Evolutionary conservation across 805 yeast genomes (phyloP), one percentile per base, ranked within the genome.

Genomic region (Metschnikowia sp.): DNA sequence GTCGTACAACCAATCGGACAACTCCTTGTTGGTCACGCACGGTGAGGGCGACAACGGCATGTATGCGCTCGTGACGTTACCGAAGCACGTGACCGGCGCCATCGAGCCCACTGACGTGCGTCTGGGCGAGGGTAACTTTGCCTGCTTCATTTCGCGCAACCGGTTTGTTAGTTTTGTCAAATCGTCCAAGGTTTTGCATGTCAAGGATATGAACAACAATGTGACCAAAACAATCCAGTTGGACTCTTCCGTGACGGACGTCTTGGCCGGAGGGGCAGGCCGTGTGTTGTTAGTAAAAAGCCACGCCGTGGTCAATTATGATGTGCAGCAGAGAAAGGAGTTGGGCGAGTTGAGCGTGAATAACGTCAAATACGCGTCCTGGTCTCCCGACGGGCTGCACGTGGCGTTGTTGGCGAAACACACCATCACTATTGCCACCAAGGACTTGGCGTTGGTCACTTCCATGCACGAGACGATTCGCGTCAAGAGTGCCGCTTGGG

Each of bases 401-500:
- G 77, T 90, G 53, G 99, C 99, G 2, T 74, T 94, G 46, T 76
- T 90, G 65, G 82, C 96, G 19, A 94, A 92, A 66, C 99, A 94
- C 69, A 86, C 94, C 18, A 87, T 94, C 59, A 86, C 96, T 11
- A 83, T 94, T 59, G 96, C 91, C 29, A 83, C 82, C 59, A 85
- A 83, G 65, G 84, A 81, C 54, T 77, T 92, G 58, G 90, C 88
- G 63, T 70, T 82, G 48, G 75, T 90, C 36, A 83, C 92, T 45
- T 82, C 96, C 2, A 78, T 90, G 81, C 97, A 90, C 65, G 99
- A 94, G 74, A 92, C 98, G 3, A 94, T 94, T 57, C 78, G 99
- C 66, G 89, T 94, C 61, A 94, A 94, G 74, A 84, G 95, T 71
- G 97, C 97, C 40, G 88, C 96, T 15, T 94, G 97, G 97, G 98